Conservation (phyloP, 2,329 filamentous ascomycete species). For the Rhynchosporium graminicola region DNA sequence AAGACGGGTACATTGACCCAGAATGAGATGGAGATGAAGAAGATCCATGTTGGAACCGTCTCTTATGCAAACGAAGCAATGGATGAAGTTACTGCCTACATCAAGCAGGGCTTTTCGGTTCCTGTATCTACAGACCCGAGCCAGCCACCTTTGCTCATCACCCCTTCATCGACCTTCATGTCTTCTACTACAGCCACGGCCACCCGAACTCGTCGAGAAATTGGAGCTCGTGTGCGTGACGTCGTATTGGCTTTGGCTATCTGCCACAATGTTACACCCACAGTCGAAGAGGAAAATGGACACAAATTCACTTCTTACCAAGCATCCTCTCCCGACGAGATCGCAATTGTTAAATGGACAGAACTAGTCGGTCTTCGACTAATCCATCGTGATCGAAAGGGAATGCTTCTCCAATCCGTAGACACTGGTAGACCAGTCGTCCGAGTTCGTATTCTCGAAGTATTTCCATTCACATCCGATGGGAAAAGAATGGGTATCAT, state of each 20-base stretch:
- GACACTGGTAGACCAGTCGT: constrained; percentile 75
- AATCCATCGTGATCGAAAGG: constrained; percentile 80
- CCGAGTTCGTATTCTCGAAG: constrained; percentile 83
- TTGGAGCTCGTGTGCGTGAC: constrained; percentile 89
- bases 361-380: constrained; percentile 87
- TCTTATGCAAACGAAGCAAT: constrained; percentile 98
- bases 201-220: constrained; percentile 87
- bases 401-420: constrained; percentile 78
- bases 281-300: constrained; percentile 79
- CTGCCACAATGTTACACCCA: constrained; percentile 97
- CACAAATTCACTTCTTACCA: constrained; percentile 82
- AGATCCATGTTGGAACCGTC: constrained; percentile 96
- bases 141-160: constrained; percentile 60
- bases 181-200: constrained; percentile 59
- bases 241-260: constrained; percentile 88
- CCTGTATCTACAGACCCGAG: constrained; percentile 49
- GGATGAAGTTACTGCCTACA: constrained; percentile 89
- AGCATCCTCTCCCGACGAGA: constrained; percentile 95
- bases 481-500: constrained; percentile 98
- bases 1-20: constrained; percentile 98
- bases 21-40: constrained; percentile 98
- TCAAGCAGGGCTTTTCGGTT: constrained; percentile 77
- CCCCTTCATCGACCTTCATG: constrained; percentile 72
- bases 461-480: constrained; percentile 97
- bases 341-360: constrained; percentile 95